These are phyloP conservation scores for Fusarium longipes DNA, from an alignment of 2,329 filamentous ascomycete species.

Conservation along the genomic window DNA sequence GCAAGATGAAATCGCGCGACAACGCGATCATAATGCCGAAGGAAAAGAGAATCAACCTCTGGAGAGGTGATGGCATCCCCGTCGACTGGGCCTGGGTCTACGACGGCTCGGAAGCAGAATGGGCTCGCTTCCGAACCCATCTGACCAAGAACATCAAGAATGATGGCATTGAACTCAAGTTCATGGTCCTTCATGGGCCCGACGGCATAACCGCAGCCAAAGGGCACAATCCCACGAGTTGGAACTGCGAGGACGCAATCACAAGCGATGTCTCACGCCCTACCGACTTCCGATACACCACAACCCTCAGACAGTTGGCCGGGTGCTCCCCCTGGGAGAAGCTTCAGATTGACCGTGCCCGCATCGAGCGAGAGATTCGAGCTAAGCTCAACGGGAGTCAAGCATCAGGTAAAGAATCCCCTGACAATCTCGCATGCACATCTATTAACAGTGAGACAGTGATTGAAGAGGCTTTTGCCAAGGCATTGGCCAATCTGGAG, in stretches of 20 bases:
- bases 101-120: slow-evolving; percentile 27
- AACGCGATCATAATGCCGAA: slow-evolving; percentile 30
- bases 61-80: slow-evolving; percentile 31
- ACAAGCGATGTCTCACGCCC: slow-evolving; percentile 43
- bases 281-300: slow-evolving; percentile 43
- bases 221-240: slow-evolving; percentile 29
- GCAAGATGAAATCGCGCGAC: slow-evolving; percentile 36
- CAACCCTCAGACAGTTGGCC: slow-evolving; percentile 39
- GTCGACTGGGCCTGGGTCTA: slow-evolving; percentile 46
- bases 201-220: slow-evolving; percentile 35
- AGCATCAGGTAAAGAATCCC: slow-evolving; percentile 1
- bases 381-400: slow-evolving; percentile 3
- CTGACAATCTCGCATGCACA: rapidly evolving
- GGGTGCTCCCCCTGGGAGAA: slow-evolving; percentile 38
- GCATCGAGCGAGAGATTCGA: slow-evolving; percentile 23
- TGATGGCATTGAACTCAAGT: slow-evolving; percentile 34
- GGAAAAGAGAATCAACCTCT: slow-evolving; percentile 43
- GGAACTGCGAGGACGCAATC: slow-evolving; percentile 42
- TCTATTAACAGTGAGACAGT: neutral
- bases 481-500: slow-evolving; percentile 9
- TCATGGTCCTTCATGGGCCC: slow-evolving; percentile 43
- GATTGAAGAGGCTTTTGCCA: neutral
- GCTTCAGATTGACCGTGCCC: neutral
- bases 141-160: slow-evolving; percentile 14
- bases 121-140: slow-evolving; percentile 23